Conservation (phyloP, 352 stramenopile species). For the Pythium biforme region DNA sequence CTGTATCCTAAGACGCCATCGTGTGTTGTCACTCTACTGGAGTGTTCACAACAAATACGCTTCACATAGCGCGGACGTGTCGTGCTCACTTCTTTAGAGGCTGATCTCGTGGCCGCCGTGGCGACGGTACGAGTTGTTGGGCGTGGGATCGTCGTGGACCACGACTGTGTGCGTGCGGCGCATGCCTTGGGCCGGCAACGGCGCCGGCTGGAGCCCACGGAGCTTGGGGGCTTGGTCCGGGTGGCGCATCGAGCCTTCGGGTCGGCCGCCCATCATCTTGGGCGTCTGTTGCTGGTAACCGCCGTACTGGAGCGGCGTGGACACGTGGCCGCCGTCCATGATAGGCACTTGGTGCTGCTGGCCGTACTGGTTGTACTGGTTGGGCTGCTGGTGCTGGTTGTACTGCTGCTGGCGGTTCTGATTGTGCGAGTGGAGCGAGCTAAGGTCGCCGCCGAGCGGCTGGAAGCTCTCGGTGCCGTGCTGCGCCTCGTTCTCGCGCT, state of each 20-base stretch:
- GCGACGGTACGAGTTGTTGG: constrained; percentile 22
- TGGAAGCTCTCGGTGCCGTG: constrained; percentile 18
- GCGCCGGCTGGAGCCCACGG: constrained; percentile 19
- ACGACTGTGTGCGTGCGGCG: constrained; percentile 27
- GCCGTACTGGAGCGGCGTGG: constrained; percentile 24
- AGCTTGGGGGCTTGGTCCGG: constrained; percentile 5
- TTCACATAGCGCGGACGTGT: not conserved
- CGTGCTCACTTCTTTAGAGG: constrained; percentile 18
- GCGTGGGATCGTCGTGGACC: constrained; percentile 23
- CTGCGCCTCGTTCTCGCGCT: constrained; percentile 22
- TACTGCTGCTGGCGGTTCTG: constrained; percentile 18
- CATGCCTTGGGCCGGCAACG: constrained; percentile 19
- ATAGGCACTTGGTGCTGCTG: constrained; percentile 14
- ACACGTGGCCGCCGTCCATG: constrained; percentile 20
- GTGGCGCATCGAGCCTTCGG: constrained; percentile 1
- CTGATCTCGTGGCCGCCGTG: constrained; percentile 26
- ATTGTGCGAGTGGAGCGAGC: constrained; percentile 8
- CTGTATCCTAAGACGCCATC: not conserved
- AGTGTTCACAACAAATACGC: not conserved
- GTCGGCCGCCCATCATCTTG: constrained; percentile 11
- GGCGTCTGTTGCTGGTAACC: constrained; percentile 10
- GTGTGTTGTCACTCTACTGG: no score
- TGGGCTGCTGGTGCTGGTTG: constrained; percentile 17
- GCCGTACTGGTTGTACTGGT: constrained; percentile 19
- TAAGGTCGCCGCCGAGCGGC: constrained; percentile 22